Base-by-base conservation (phyloP, 1,284 basidiomycete species). In the Leccinum fallax region DNA sequence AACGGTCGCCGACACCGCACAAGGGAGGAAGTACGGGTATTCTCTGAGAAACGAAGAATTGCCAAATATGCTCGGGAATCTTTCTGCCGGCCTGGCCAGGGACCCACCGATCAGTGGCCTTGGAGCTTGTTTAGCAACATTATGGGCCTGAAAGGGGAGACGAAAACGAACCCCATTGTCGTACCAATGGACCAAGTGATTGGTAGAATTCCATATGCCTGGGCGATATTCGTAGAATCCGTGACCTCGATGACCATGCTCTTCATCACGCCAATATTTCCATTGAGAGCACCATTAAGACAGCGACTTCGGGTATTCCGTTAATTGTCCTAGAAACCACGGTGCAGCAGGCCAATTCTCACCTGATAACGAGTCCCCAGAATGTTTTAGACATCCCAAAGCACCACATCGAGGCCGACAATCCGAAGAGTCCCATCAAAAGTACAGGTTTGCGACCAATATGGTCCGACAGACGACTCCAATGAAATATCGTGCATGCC, bases 21-120 rank as follows among this genome's bases (percentile, higher is more conserved):
- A 89, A 0, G 88, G 84, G 7, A 90, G 77, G 67, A 89, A 89
- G 74, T 90, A 89, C 0, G 88, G 88, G 73, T 84, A 87, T 58
- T 80, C 70, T 57, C 78, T 79, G 77, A 85, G 78, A 67, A 90
- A 88, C 43, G 70, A 63, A 0, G 72, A 75, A 64, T 73, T 59
- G 9, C 80, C 80, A 68, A 89, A 90, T 0, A 82, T 28, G 0
- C 61, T 60, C 0, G 85, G 88, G 64, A 87, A 89, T 24, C 81
- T 80, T 53, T 88, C 85, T 30, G 79, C 77, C 0, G 89, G 88
- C 24, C 77, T 79, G 15, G 85, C 81, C 16, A 90, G 73, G 8
- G 78, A 75, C 4, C 89, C 89, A 38, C 88, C 89, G 10, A 90
- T 80, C 32, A 88, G 71, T 13, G 87, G 86, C 3, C 86, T 87